These are phyloP conservation scores for Aspergillus nomiae DNA, from an alignment of 2,329 filamentous ascomycete species.

Conservation along the genomic window DNA sequence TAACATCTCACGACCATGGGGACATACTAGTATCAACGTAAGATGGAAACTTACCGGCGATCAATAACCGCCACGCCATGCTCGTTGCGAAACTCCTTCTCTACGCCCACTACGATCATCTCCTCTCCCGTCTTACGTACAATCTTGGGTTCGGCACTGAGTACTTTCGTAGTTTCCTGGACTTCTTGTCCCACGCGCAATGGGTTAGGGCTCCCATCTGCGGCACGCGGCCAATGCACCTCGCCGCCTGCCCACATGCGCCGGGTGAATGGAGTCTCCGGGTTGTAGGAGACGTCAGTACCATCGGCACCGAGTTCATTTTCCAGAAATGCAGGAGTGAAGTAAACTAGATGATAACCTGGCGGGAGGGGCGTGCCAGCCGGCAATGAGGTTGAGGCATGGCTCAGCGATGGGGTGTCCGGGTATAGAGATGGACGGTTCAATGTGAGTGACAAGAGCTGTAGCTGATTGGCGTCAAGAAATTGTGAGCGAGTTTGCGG, in stretches of 20 bases:
- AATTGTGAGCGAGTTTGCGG: conserved; percentile 52
- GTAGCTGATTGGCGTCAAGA: conserved; percentile 65
- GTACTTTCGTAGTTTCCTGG: conserved; percentile 58
- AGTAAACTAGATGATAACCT: conserved; percentile 66
- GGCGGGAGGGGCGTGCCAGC: conserved; percentile 56
- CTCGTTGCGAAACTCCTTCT: conserved; percentile 60
- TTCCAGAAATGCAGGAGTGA: conserved; percentile 61
- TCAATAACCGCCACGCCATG: conserved; percentile 58
- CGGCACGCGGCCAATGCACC: conserved; percentile 53
- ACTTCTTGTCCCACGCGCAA: conserved; percentile 59
- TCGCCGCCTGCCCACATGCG: conserved; percentile 70
- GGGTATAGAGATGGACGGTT: conserved; percentile 50
- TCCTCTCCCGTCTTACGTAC: conserved; percentile 57
- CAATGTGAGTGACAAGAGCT: conserved; percentile 62
- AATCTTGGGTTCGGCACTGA: conserved; percentile 58
- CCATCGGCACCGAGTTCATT: conserved; percentile 60
- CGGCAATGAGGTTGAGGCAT: conserved; percentile 35
- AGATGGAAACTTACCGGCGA: conserved; percentile 47
- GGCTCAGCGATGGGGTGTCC: conserved; percentile 41
- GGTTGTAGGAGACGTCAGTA: conserved; percentile 63
- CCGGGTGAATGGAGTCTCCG: conserved; percentile 60
- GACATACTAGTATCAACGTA: background rate
- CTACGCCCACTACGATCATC: conserved; percentile 67
- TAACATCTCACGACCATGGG: background rate
- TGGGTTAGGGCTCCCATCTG: conserved; percentile 34